phyloP scores from a whole-genome alignment of 2,329 filamentous ascomycete species.

The Emydomyces testavorans region DNA sequence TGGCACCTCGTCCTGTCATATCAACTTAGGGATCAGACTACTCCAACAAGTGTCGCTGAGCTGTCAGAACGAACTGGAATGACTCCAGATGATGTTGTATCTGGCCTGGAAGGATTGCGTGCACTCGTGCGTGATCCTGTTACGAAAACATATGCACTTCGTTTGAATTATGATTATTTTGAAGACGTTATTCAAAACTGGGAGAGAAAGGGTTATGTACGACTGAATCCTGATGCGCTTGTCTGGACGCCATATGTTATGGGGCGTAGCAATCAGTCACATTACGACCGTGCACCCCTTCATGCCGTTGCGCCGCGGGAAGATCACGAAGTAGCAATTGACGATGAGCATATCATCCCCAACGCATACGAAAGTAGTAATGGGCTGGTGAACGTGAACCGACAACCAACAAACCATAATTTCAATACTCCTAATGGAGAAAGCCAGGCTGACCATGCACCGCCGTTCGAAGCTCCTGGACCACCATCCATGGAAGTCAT shows the following conservation, averaged over 20 bases:
- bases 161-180: conserved; percentile 76
- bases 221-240: conserved; percentile 65
- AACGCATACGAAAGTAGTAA: conserved; percentile 13
- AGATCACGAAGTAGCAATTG: conserved; percentile 45
- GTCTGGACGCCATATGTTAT: conserved; percentile 97
- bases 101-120: conserved; percentile 77
- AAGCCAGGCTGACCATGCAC: not conserved
- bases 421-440: conserved; percentile 6
- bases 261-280: conserved; percentile 70
- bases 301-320: conserved; percentile 81
- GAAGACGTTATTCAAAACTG: conserved; percentile 78
- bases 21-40: conserved; percentile 58
- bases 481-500: conserved; percentile 25
- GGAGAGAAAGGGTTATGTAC: conserved; percentile 78
- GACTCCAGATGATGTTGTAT: conserved; percentile 92
- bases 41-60: conserved; percentile 43
- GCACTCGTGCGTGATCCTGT: conserved; percentile 81
- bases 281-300: conserved; percentile 72
- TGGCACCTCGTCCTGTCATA: conserved; percentile 85
- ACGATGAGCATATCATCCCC: conserved; percentile 13
- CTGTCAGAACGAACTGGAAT: conserved; percentile 79
- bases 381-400: not conserved
- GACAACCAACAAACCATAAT: not conserved
- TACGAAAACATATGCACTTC: conserved; percentile 78
- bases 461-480: conserved; percentile 14